A percentile compares a stretch with the other conserved stretches of the same genome.
Conservation (phyloP, 495 filamentous ascomycete genomes). For the Hyaloscypha bicolor region DNA sequence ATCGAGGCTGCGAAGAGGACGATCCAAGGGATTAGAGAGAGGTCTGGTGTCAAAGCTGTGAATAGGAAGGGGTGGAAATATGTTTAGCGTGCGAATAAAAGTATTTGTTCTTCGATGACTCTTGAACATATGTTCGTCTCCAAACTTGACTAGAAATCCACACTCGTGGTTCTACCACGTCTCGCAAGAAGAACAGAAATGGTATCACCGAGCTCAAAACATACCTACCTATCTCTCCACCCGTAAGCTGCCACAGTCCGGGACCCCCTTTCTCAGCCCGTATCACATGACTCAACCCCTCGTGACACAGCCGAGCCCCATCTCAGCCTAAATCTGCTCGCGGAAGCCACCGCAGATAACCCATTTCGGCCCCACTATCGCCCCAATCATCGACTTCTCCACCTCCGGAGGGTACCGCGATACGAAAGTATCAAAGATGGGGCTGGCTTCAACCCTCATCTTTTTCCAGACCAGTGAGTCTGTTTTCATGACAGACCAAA, state of each 20-base stretch:
- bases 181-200: too few relatives aligned
- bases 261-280: too few relatives aligned
- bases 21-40: conserved; percentile 24
- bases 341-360: conserved; percentile 1
- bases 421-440: background rate
- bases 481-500: background rate
- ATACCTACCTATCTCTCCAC: too few relatives aligned
- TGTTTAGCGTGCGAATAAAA: conserved; percentile 11
- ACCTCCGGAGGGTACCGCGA: background rate
- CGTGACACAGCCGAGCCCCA: background rate
- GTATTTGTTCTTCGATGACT: background rate
- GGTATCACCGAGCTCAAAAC: too few relatives aligned
- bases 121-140: background rate
- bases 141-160: too few relatives aligned
- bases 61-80: conserved; percentile 28
- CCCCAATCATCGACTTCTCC: background rate
- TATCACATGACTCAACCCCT: background rate
- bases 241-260: too few relatives aligned
- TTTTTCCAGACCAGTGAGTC: background rate
- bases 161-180: too few relatives aligned
- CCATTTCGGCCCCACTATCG: background rate
- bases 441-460: background rate
- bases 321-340: too few relatives aligned
- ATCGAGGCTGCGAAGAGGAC: conserved; percentile 22
- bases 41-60: conserved; percentile 21